Evolutionary conservation across 331 rosid species (phyloP).

Genomic region (Malus hybrid): DNA sequence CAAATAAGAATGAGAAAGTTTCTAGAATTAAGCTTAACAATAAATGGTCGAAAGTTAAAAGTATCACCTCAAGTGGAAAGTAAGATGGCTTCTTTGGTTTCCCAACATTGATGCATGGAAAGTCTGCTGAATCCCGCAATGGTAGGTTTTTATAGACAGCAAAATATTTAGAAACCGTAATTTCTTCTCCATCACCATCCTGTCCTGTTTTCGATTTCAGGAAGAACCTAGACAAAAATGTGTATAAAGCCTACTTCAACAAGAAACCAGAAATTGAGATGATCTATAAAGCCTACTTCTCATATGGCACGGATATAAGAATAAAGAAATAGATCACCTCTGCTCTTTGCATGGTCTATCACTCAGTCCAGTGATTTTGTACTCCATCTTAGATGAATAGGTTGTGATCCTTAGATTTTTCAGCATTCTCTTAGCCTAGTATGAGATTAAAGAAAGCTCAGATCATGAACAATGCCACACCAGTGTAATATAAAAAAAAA

Average conservation of each 20-base stretch:
- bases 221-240: slow-evolving; percentile 35
- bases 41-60: no score
- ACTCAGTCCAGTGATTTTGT: slow-evolving; percentile 83
- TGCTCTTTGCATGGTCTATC: slow-evolving; percentile 69
- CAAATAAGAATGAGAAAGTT: not conserved
- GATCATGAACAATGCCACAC: not conserved
- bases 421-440: slow-evolving; percentile 61
- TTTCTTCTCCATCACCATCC: slow-evolving; percentile 24
- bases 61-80: slow-evolving; percentile 65
- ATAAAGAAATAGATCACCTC: slow-evolving; percentile 17
- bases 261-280: not conserved
- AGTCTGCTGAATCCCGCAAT: slow-evolving; percentile 44
- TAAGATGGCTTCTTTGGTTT: slow-evolving; percentile 78
- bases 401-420: slow-evolving; percentile 65
- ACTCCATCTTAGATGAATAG: slow-evolving; percentile 57
- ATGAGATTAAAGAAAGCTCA: not conserved
- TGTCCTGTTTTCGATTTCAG: slow-evolving; percentile 39
- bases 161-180: slow-evolving; percentile 67
- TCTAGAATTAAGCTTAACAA: not conserved
- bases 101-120: slow-evolving; percentile 89
- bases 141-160: slow-evolving; percentile 39
- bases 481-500: not conserved
- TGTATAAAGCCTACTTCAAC: not conserved
- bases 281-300: not conserved
- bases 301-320: not conserved